Conservation (phyloP, 371 early-diverging fungal genomes). For the Mucor velutinosus region DNA sequence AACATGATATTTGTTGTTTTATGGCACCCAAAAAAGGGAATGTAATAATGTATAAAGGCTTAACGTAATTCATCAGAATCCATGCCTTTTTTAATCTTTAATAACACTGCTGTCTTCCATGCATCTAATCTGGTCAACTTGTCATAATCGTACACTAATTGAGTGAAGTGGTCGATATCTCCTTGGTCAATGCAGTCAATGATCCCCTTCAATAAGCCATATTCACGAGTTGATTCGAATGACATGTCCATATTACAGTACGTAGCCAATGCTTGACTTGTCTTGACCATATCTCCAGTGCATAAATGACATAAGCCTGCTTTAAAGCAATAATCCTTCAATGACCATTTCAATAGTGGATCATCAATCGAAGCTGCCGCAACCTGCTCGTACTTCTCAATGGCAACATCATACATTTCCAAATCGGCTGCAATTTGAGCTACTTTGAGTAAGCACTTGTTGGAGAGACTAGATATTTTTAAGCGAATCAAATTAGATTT, state of each 20-base stretch:
- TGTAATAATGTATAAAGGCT: neutral
- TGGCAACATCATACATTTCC: constrained; percentile 85
- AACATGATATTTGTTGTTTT: constrained; percentile 15
- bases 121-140: constrained; percentile 87
- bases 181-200: constrained; percentile 75
- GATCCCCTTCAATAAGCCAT: constrained; percentile 73
- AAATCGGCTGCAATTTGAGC: constrained; percentile 90
- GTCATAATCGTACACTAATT: constrained; percentile 83
- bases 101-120: constrained; percentile 93
- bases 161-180: constrained; percentile 85
- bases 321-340: constrained; percentile 94
- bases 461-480: constrained; percentile 68
- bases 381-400: constrained; percentile 86
- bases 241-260: constrained; percentile 75
- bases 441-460: constrained; percentile 88
- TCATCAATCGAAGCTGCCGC: constrained; percentile 85
- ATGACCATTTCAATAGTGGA: constrained; percentile 90
- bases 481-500: neutral
- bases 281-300: constrained; percentile 57
- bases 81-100: constrained; percentile 76
- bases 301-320: constrained; percentile 91
- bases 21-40: constrained; percentile 7
- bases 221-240: constrained; percentile 87
- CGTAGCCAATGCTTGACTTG: constrained; percentile 41
- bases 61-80: constrained; percentile 45